phyloP scores from a whole-genome alignment of 2,329 filamentous ascomycete species.

The Fusarium subtropicale region DNA sequence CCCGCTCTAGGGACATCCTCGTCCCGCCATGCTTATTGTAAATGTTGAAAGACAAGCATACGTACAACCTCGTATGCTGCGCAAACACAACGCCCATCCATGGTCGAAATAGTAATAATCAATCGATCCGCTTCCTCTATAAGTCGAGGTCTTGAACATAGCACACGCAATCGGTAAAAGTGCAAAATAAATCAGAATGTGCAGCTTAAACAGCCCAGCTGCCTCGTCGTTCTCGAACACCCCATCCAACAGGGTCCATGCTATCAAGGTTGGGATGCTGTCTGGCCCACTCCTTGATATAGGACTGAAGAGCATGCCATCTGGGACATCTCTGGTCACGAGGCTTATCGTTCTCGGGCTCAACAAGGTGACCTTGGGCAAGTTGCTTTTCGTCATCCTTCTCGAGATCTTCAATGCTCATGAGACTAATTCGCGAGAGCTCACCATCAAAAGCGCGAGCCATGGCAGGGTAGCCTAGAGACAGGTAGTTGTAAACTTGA shows the following conservation, averaged over 20 bases:
- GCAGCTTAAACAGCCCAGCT: constrained; percentile 74
- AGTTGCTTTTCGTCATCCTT: constrained; percentile 72
- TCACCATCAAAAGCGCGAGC: constrained; percentile 87
- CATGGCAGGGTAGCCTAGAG: constrained; percentile 88
- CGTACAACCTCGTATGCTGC: constrained; percentile 15
- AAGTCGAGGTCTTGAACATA: background rate
- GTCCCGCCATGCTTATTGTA: constrained; percentile 33
- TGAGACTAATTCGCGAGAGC: constrained; percentile 81
- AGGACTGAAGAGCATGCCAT: constrained; percentile 85
- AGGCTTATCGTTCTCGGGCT: constrained; percentile 59
- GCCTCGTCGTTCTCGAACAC: constrained; percentile 72
- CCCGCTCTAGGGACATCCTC: constrained; percentile 26
- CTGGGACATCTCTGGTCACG: constrained; percentile 70
- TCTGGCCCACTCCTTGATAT: constrained; percentile 89
- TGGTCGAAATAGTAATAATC: constrained; percentile 20
- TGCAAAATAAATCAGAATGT: constrained; percentile 5
- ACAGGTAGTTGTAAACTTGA: constrained; percentile 97
- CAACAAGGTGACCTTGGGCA: constrained; percentile 79
- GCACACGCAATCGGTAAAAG: constrained; percentile 4
- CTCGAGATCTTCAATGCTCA: constrained; percentile 75
- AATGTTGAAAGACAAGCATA: constrained; percentile 13
- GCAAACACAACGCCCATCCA: constrained; percentile 36
- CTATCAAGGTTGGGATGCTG: constrained; percentile 82
- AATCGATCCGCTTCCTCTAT: constrained; percentile 6
- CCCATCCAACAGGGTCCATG: constrained; percentile 72